Evolutionary conservation across 495 filamentous ascomycete species (phyloP).

Genomic region (Filosporella fistucella): DNA sequence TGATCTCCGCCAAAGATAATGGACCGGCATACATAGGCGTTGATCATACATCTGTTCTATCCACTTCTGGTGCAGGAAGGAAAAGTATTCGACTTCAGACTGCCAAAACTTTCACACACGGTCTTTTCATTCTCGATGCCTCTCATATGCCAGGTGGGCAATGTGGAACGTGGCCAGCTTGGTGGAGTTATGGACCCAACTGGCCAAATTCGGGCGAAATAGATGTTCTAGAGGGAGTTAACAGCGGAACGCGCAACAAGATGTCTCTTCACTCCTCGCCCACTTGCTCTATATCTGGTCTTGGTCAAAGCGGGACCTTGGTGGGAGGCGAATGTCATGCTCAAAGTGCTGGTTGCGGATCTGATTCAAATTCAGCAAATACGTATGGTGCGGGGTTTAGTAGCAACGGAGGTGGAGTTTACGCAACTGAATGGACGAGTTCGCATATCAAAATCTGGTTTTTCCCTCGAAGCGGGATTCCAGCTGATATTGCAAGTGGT

Average conservation of each 20-base stretch:
- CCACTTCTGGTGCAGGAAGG: no score
- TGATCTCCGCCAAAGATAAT: constrained; percentile 37
- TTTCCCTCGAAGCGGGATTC: constrained; percentile 26
- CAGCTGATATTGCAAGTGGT: constrained; percentile 47
- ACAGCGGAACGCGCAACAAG: constrained; percentile 54
- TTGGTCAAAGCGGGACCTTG: constrained; percentile 13
- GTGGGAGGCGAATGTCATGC: constrained; percentile 32
- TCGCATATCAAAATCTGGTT: constrained; percentile 53
- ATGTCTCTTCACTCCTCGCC: constrained; percentile 70
- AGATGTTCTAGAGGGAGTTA: constrained; percentile 86
- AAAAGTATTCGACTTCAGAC: constrained; percentile 62
- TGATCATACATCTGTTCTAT: constrained; percentile 34
- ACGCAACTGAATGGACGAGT: constrained; percentile 70
- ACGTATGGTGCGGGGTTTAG: constrained; percentile 71
- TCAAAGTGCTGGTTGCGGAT: constrained; percentile 41
- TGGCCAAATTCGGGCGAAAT: constrained; percentile 83
- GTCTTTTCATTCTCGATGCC: constrained; percentile 68
- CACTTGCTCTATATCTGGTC: constrained; percentile 54
- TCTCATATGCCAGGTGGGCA: constrained; percentile 64
- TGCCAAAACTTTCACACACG: constrained; percentile 60
- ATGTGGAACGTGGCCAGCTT: constrained; percentile 55
- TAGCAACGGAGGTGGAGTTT: constrained; percentile 64
- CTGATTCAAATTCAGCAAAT: constrained; percentile 22
- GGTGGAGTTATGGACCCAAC: constrained; percentile 46
- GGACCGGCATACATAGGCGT: constrained; percentile 41